phyloP scores from a whole-genome alignment of 345 rosid species.

The Balakata baccata region DNA sequence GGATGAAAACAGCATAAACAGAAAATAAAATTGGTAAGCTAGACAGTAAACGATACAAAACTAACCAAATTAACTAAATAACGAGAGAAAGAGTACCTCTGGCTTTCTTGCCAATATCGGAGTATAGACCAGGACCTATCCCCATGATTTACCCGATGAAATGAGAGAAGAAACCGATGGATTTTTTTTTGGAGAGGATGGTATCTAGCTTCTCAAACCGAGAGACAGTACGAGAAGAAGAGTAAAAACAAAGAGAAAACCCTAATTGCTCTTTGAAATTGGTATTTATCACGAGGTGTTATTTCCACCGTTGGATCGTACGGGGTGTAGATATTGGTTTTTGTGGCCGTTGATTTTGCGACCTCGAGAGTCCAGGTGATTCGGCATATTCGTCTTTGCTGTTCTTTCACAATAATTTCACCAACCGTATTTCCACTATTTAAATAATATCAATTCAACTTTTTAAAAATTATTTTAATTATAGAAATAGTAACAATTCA shows the following conservation, averaged over 20 bases:
- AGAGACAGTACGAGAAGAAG: not conserved
- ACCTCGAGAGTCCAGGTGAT: no score
- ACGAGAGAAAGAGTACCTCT: constrained; percentile 45
- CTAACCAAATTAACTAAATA: not conserved
- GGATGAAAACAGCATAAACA: not conserved
- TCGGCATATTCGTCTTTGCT: no score
- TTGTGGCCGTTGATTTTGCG: no score
- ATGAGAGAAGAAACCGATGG: not conserved
- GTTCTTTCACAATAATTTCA: no score
- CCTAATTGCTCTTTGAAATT: not conserved
- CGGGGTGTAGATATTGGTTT: no score
- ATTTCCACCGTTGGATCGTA: no score
- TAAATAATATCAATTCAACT: no score
- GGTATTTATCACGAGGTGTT: no score
- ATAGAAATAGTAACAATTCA: no score
- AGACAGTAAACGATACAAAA: not conserved
- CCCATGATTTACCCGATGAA: constrained; percentile 51
- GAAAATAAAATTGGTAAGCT: not conserved
- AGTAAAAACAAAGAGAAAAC: not conserved
- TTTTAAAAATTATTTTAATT: no score
- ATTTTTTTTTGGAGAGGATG: not conserved
- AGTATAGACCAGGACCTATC: constrained; percentile 92
- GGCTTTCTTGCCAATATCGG: constrained; percentile 90
- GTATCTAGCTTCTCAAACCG: not conserved
- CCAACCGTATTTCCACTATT: no score